Percentiles rank a stretch among this genome's conserved stretches.
These are phyloP conservation scores for Neurospora sublineolata DNA, from an alignment of 495 filamentous ascomycete species.

Conservation along the genomic window DNA sequence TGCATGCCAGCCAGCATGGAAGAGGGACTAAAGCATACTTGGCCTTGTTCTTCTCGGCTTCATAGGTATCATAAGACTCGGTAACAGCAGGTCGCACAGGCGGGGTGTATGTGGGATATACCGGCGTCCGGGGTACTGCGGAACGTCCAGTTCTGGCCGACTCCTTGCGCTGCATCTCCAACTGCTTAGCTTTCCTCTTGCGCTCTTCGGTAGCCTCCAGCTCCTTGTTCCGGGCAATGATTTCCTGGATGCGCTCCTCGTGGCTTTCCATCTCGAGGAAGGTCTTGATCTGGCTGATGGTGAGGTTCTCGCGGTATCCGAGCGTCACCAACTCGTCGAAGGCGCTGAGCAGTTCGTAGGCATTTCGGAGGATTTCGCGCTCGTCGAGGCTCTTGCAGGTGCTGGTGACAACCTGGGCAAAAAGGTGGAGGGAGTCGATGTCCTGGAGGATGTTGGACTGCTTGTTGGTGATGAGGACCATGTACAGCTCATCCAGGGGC, in stretches of 20 bases:
- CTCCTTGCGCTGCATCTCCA: conserved; percentile 97
- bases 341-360: conserved; percentile 87
- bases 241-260: conserved; percentile 96
- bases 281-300: conserved; percentile 90
- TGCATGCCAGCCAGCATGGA: neutral
- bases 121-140: conserved; percentile 55
- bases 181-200: conserved; percentile 93
- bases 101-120: conserved; percentile 83
- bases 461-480: conserved; percentile 97
- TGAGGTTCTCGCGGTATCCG: conserved; percentile 91
- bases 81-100: conserved; percentile 58
- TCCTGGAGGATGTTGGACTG: conserved; percentile 99
- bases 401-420: conserved; percentile 90
- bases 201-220: conserved; percentile 94
- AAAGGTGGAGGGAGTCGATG: conserved; percentile 93
- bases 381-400: conserved; percentile 95
- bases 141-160: conserved; percentile 44
- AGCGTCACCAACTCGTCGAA: conserved; percentile 94
- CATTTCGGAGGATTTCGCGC: conserved; percentile 84
- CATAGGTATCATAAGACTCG: conserved; percentile 84
- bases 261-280: conserved; percentile 99
- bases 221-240: conserved; percentile 97
- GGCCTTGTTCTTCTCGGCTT: conserved; percentile 91
- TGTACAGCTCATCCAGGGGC: conserved; percentile 96
- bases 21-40: conserved; percentile 41